Conservation (phyloP, 108 stramenopile genomes). For the Fistulifera pelliculosa region DNA sequence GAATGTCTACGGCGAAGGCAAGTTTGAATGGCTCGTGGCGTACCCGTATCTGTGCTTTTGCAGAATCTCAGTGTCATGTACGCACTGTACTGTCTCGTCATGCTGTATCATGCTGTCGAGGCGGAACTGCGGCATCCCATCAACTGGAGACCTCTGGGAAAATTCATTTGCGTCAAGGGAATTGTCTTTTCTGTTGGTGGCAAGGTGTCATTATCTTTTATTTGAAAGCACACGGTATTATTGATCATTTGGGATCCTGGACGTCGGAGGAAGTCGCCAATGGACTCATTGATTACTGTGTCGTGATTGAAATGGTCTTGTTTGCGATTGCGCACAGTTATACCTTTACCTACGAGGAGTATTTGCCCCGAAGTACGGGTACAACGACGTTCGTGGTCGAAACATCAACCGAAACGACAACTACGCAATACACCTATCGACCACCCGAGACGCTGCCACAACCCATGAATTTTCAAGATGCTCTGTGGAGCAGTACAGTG, state of each 20-base stretch:
- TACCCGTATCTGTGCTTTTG: constrained; percentile 71
- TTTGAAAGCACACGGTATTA: constrained; percentile 55
- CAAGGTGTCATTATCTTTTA: constrained; percentile 85
- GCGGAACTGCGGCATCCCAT: constrained; percentile 69
- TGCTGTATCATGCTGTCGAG: constrained; percentile 80
- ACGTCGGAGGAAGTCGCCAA: constrained; percentile 84
- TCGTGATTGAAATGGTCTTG: constrained; percentile 91
- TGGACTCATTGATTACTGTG: constrained; percentile 87
- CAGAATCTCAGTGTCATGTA: constrained; percentile 82
- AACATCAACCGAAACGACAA: constrained; percentile 1
- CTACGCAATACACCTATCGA: constrained; percentile 17
- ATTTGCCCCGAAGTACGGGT: constrained; percentile 42
- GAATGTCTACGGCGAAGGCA: constrained; percentile 78
- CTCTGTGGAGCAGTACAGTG: constrained; percentile 68
- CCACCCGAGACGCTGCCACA: constrained; percentile 46
- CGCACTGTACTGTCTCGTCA: constrained; percentile 90
- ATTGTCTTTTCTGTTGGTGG: constrained; percentile 99
- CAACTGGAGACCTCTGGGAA: constrained; percentile 88
- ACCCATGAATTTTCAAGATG: constrained; percentile 62
- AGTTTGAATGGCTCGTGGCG: constrained; percentile 48
- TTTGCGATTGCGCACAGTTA: constrained; percentile 87
- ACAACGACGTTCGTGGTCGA: background rate
- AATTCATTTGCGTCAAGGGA: constrained; percentile 93
- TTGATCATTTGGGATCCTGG: constrained; percentile 73
- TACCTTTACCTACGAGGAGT: constrained; percentile 90